These are phyloP conservation scores for Piromyces finnis DNA, from an alignment of 192 early-diverging fungal genomes.

Conservation along the genomic window DNA sequence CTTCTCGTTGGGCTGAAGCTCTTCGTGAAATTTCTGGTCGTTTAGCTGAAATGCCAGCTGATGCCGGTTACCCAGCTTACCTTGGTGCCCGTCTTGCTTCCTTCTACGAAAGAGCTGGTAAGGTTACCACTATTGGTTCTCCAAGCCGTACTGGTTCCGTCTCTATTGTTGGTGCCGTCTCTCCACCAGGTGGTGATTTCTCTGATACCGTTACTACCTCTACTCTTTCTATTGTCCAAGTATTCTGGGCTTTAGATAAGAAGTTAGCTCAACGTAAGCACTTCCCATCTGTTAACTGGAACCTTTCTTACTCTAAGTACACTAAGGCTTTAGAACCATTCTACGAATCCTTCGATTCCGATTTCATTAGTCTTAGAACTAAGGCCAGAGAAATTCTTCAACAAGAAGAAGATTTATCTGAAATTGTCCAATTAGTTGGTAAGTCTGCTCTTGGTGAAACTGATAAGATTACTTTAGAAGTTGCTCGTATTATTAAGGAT, in stretches of 20 bases:
- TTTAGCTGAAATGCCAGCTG: conserved; percentile 98
- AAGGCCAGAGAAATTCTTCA: conserved; percentile 97
- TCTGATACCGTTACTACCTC: conserved; percentile 95
- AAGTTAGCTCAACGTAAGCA: conserved; percentile 99
- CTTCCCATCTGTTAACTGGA: conserved; percentile 99
- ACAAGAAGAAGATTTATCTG: conserved; percentile 92
- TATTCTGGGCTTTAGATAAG: conserved; percentile 99
- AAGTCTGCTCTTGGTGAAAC: conserved; percentile 81
- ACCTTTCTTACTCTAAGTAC: conserved; percentile 93
- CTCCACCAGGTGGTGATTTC: conserved; percentile 98
- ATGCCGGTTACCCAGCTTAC: conserved; percentile 96
- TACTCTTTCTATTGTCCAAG: conserved; percentile 96
- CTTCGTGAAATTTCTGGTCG: conserved; percentile 99
- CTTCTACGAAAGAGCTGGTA: conserved; percentile 99
- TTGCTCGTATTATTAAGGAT: conserved; percentile 97
- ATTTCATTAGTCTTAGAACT: conserved; percentile 78
- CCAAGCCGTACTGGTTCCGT: conserved; percentile 85
- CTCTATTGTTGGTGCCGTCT: conserved; percentile 97
- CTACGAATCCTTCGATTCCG: conserved; percentile 88
- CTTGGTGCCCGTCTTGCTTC: conserved; percentile 96
- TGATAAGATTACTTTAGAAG: conserved; percentile 97
- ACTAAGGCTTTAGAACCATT: conserved; percentile 88
- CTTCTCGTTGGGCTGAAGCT: conserved; percentile 99
- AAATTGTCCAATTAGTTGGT: conserved; percentile 99
- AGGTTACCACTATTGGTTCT: conserved; percentile 88